Conservation (phyloP, 805 yeast species). For the Pichia occidentalis region DNA sequence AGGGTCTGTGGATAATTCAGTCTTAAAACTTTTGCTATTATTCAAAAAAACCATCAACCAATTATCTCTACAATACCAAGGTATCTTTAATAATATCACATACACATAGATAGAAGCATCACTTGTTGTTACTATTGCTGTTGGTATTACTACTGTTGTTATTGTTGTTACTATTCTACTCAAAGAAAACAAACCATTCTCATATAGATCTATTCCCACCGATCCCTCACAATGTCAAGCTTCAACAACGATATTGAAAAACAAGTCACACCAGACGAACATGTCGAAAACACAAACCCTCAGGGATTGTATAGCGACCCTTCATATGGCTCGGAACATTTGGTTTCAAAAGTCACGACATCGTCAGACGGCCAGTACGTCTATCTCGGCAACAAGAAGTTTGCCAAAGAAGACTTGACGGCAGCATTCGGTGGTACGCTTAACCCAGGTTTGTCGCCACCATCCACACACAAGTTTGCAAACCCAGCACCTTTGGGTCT, state of each 20-base stretch:
- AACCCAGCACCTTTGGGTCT: constrained; percentile 76
- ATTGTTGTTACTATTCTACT: too few relatives aligned
- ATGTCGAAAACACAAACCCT: constrained; percentile 15
- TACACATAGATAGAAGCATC: too few relatives aligned
- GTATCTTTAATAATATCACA: too few relatives aligned
- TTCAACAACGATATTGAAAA: constrained; percentile 18
- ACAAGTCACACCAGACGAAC: constrained; percentile 17
- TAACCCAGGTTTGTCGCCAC: constrained; percentile 60
- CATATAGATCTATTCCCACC: too few relatives aligned
- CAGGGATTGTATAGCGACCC: constrained; percentile 18
- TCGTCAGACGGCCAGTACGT: constrained; percentile 59
- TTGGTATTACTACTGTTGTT: too few relatives aligned
- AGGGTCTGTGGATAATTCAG: too few relatives aligned
- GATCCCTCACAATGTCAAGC: constrained; percentile 5
- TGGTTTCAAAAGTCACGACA: constrained; percentile 31
- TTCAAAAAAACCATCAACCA: too few relatives aligned
- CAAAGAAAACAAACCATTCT: too few relatives aligned
- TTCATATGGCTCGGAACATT: constrained; percentile 4
- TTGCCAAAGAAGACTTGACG: constrained; percentile 50
- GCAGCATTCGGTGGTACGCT: constrained; percentile 79
- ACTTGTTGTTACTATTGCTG: too few relatives aligned
- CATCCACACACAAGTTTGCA: constrained; percentile 54
- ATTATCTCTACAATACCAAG: too few relatives aligned
- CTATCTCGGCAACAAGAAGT: constrained; percentile 66
- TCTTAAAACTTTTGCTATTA: too few relatives aligned